Evolutionary conservation across 352 stramenopile genomes (phyloP), one percentile per base, ranked within the genome.

Genomic region (Globisporangium iwayamae): DNA sequence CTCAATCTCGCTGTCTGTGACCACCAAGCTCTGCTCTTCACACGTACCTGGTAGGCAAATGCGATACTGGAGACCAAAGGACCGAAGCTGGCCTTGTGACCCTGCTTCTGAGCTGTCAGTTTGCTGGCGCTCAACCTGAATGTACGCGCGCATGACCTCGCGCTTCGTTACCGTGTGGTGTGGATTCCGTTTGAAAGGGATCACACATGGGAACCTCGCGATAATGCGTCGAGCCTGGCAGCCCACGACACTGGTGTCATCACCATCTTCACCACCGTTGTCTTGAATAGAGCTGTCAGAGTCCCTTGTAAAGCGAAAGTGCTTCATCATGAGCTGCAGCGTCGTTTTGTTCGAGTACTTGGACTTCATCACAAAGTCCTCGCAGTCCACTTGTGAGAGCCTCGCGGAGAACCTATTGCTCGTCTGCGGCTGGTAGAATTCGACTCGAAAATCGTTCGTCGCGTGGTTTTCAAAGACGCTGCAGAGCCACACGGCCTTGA

Each of bases 1-100:
- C 51, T 91, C 83, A 10, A 93, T 62, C 39, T 91, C 71, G 5
- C 65, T 81, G 43, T 81, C 68, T n/a, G 69, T 53, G 8, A 89
- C 68, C 11, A 67, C 16, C 10, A 93, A 25, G 2, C 50, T 67
- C 56, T 91, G 79, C 55, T 91, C 72, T 13, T 73, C 69, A 45
- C 84, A 90, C 8, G 62, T 79, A 0, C 76, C 78, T 9, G 84
- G 80, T 2, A 88, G 32, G 45, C 60, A 81, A 7, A 91, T 30
- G 13, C 78, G 81, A 57, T 80, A 85, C 4, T 62, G 56, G 18
- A 85, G 43, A 2, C 43, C 43, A 48, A 48, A 48, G 43, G 43
- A 11, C 4, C 43, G 43, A 4, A 48, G 62, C 10, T 30, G 51
- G 32, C 30, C 60, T 55, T 48, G 43, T 20, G 43, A 3, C n/a